Conservation (phyloP, 1,139 yeast genomes). For the Nematodospora anomalae region DNA sequence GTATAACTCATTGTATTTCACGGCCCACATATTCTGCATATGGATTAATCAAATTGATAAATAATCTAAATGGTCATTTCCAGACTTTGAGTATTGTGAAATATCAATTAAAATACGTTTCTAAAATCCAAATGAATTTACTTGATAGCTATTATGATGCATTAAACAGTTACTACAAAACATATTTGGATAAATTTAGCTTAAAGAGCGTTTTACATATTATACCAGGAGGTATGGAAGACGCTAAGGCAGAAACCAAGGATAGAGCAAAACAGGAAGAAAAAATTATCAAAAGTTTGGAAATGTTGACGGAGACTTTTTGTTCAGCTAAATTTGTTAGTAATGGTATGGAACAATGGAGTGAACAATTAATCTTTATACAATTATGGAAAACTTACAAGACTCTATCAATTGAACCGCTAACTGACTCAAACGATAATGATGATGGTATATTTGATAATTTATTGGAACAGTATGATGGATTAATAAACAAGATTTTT, state of each 20-base stretch:
- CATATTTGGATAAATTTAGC: constrained; percentile 46
- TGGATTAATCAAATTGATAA: constrained; percentile 60
- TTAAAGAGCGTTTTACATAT: constrained; percentile 37
- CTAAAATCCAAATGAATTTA: constrained; percentile 66
- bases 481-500: constrained; percentile 39
- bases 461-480: constrained; percentile 47
- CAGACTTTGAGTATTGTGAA: constrained; percentile 55
- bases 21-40: constrained; percentile 71
- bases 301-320: constrained; percentile 56
- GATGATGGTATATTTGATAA: constrained; percentile 56
- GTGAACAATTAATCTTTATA: constrained; percentile 61
- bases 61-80: constrained; percentile 66
- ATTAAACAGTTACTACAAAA: constrained; percentile 46
- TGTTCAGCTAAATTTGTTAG: constrained; percentile 59
- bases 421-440: constrained; percentile 19
- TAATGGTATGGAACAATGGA: constrained; percentile 60
- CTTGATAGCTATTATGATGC: constrained; percentile 59
- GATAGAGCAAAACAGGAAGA: constrained; percentile 8
- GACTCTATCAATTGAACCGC: constrained; percentile 10
- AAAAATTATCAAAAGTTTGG: constrained; percentile 41
- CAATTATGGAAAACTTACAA: constrained; percentile 58
- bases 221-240: constrained; percentile 36
- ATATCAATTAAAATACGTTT: constrained; percentile 66
- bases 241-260: background rate
- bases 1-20: constrained; percentile 23